Evolutionary conservation across 306 rosid genomes (phyloP), one percentile per base, ranked within the genome.

Genomic region (Fragaria ananassa): DNA sequence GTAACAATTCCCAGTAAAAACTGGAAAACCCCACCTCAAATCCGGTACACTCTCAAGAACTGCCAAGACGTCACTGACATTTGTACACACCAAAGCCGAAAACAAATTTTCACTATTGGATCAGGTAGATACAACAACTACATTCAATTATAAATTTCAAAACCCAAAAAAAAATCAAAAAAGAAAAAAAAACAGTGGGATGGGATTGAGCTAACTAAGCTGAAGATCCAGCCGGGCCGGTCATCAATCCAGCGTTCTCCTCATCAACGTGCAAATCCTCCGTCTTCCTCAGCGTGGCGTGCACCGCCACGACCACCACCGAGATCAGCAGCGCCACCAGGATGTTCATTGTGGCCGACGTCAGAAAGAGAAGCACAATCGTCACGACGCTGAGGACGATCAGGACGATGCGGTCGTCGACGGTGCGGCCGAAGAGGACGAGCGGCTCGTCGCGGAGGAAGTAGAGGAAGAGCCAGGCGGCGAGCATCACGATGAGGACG

Each of bases 371-470:
- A n/a, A 88, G 39, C 12, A 76, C 89, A 39, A 91, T 44, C 23
- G 98, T 94, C 56, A 91, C 54, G 17, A 94, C 54, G 4, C 81
- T 44, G 77, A 94, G 81, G 47, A 85, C 60, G 58, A 83, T 14
- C 8, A 91, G 83, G 23, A 94, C 88, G 34, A 90, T 54, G 10
- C 96, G 87, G 31, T 94, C 98, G 29, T 94, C 94, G 10, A 94
- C 71, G 50, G 82, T 34, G 31, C 79, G 87, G 21, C 88, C 83
- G 46, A 84, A 47, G 1, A 94, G 8, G 5, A 81, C 44, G 17
- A 94, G 86, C 8, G 98, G 97, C 66, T 90, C 89, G 35, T 94
- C 98, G 60, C 98, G 94, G 57, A 94, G 88, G 81, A 94, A 94
- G 86, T 94, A 94, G 71, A 91, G 87, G 81, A 91, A 91, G 18